Base-by-base conservation (phyloP, 2,329 filamentous ascomycete genomes). In the Xylariaceae sp. region DNA sequence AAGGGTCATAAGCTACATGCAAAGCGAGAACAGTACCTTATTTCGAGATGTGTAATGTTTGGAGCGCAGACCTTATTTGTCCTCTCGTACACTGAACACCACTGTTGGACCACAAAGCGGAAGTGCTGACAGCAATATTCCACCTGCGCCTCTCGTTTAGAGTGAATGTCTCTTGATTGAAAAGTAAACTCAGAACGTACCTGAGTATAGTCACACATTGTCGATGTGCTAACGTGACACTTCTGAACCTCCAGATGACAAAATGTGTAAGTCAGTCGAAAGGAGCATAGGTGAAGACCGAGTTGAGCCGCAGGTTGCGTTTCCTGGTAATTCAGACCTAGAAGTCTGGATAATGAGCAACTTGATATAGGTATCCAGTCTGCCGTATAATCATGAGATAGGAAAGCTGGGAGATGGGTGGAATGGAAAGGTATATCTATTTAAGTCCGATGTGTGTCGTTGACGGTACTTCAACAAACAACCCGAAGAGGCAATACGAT, bases 121-220 rank as follows among this genome's bases (percentile, higher is more conserved):
- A 66, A 66, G 54, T 71, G 69, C 44, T 69, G 67, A 56, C 69
- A 71, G 41, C 64, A 67, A 50, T 71, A 71, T 66, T 71, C 68
- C 20, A 71, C 65, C 69, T 71, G 43, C 5, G 41, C 40, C 20
- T 41, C 16, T 26, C 10, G 29, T 32, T 65, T 6, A 64, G 53
- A 49, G 37, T 12, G 37, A 20, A 19, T 32, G 41, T 29, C 12
- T 7, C 14, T 3, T 2, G 23, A 7, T 5, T 20, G 9, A 19
- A 32, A 16, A 20, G n/a, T 20, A 50, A 10, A 20, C 5, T 26
- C n/a, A 10, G 44, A 20, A 21, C 61, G 12, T 66, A 71, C 69
- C 59, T 71, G 68, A 20, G 68, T 70, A 59, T 71, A 71, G 57
- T 71, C 69, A 52, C 69, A 71, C 69, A 71, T 71, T 44, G 56